Evolutionary conservation across 257 asterid species (phyloP).

Genomic region (Nicotiana otophora): DNA sequence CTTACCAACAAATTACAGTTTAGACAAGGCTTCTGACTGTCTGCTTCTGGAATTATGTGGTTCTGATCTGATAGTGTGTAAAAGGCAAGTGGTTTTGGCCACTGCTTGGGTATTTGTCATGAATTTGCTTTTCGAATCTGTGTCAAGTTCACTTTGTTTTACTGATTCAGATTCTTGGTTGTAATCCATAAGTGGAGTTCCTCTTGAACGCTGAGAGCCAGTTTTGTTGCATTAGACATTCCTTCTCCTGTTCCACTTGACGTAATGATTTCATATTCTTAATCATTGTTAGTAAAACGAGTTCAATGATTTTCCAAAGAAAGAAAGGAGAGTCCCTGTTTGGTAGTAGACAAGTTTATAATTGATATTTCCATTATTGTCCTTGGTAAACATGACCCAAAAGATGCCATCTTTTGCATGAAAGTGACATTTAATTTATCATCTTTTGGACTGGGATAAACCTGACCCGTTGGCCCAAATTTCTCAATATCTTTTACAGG

Average conservation of each 20-base stretch:
- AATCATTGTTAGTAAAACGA: not conserved
- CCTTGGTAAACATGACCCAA: not conserved
- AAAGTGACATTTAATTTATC: not conserved
- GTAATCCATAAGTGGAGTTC: not conserved
- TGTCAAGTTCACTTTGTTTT: not conserved
- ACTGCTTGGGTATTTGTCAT: not conserved
- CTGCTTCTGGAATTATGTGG: too few relatives aligned
- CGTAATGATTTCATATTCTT: not conserved
- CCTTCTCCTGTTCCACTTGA: not conserved
- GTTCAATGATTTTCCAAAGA: not conserved
- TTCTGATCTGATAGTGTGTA: too few relatives aligned
- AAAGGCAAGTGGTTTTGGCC: not conserved
- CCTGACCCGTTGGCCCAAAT: not conserved
- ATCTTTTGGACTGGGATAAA: not conserved
- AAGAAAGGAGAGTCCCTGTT: not conserved
- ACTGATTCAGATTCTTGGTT: not conserved
- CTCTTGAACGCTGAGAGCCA: too few relatives aligned
- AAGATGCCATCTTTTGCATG: conserved; percentile 2
- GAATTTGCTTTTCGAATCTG: not conserved
- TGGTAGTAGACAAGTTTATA: not conserved
- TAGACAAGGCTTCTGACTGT: not conserved
- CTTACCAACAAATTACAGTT: too few relatives aligned
- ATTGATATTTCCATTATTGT: not conserved
- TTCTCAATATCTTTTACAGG: conserved; percentile 24
- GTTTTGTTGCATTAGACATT: too few relatives aligned